Conservation (phyloP, 116 monocot species). For the Iris pallida region DNA sequence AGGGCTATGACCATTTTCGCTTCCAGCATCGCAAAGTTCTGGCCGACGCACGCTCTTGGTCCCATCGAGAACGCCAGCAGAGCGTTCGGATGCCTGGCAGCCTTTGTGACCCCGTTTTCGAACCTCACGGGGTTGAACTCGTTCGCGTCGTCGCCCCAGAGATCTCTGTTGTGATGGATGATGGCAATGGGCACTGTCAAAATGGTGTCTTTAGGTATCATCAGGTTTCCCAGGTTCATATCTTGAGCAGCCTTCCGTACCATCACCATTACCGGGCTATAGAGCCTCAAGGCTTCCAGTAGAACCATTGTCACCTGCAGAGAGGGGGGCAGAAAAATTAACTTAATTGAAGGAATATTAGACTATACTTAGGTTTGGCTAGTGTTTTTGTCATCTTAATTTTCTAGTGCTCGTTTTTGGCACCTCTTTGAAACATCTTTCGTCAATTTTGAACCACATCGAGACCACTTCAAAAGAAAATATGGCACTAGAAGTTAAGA, state of each 20-base stretch:
- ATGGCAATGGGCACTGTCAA: slow-evolving; percentile 28
- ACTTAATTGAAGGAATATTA: too few relatives aligned
- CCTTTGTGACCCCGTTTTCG: slow-evolving; percentile 38
- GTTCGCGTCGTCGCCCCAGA: slow-evolving; percentile 55
- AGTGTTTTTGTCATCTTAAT: too few relatives aligned
- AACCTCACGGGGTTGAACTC: slow-evolving; percentile 64
- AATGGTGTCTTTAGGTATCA: slow-evolving; percentile 25
- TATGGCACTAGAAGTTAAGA: too few relatives aligned
- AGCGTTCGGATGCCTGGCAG: slow-evolving; percentile 53
- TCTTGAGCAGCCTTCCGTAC: slow-evolving; percentile 27
- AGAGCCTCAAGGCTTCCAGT: slow-evolving; percentile 49
- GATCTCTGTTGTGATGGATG: slow-evolving; percentile 43
- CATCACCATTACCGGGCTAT: slow-evolving; percentile 27
- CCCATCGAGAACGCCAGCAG: slow-evolving; percentile 46
- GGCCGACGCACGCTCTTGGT: slow-evolving; percentile 58
- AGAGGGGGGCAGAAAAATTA: too few relatives aligned
- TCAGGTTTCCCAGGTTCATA: slow-evolving; percentile 35
- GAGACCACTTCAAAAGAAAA: too few relatives aligned
- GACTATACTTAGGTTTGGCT: too few relatives aligned
- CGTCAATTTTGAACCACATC: too few relatives aligned
- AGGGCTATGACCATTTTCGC: slow-evolving; percentile 49
- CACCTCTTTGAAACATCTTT: too few relatives aligned
- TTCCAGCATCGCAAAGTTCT: slow-evolving; percentile 67
- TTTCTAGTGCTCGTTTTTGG: too few relatives aligned
- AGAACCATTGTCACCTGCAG: slow-evolving; percentile 54